Base-by-base conservation (phyloP, 306 rosid species). In the Inga laurina region DNA sequence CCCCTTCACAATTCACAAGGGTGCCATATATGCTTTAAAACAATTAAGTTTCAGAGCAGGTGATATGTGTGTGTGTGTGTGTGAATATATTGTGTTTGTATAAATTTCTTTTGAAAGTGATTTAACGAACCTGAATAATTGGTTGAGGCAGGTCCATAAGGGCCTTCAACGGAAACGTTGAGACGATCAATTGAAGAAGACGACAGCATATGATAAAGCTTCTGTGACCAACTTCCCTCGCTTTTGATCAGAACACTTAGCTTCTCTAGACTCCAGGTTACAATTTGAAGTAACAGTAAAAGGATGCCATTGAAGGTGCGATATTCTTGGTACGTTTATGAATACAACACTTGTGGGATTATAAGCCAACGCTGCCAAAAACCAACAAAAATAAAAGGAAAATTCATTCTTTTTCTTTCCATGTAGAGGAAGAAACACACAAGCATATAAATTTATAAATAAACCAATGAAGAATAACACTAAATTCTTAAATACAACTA, bases 271-370 rank as follows among this genome's bases (percentile, higher is more conserved):
- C 30, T 95, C 98, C 89, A 90, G 83, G 30, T 87, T 91, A 74
- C 92, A 81, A 43, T 81, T 91, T 3, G 98, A 93, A 88, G 90
- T 89, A 10, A 93, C 18, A 1, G 97, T 93, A 75, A 92, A 95
- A 30, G 98, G 98, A 86, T 95, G 98, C 97, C 97, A 93, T 61
- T 95, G 98, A 19, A 95, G 74, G 82, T 92, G 91, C 49, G 97
- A 92, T 78, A 93, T 84, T 74, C 85, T 86, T 12, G 98, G 98
- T 49, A 92, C 79, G 70, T 93, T 95, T 61, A 95, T 82, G 80
- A 93, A 93, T 86, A 91, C 79, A 7, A 86, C 75, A 88, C 98
- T 93, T 13, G 93, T 90, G 5, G 97, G 94, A 57, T 82, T 87
- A 24, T 90, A 95, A 44, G 84, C 89, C 88, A 95, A 83, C 15